Base-by-base conservation (phyloP, 164 flowering plant genomes). In the Liquidambar formosana region DNA sequence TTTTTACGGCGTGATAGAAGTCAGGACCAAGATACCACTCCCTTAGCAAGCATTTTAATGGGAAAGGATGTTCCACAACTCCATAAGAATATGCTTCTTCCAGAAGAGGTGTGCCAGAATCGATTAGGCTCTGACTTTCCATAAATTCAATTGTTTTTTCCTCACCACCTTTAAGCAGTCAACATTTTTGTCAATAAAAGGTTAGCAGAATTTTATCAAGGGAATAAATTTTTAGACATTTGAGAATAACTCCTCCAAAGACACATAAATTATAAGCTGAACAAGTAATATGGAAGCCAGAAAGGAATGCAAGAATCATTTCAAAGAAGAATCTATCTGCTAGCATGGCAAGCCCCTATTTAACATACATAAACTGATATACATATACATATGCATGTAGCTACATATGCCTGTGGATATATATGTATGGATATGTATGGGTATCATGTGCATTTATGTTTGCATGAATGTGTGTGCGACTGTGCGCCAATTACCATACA, bases 1-100 rank as follows among this genome's bases (percentile, higher is more conserved):
- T 83, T 80, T 96, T 96, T 63, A 96, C 99, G 63, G 97, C 91
- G 64, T 93, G 84, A 77, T 96, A 96, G 86, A 96, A 96, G 19
- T 88, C 89, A 44, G 90, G 73, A 73, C 99, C 99, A 78, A 96
- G 99, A 76, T 87, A 69, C 99, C 99, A 96, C 44, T 84, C 86
- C 73, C 77, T 79, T 18, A 93, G 51, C 64, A 83, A 81, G 77
- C 85, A 96, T 73, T 88, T 96, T 58, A 96, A 67, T n/a, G 99
- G 99, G 69, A 90, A 95, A 52, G 99, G 97, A 78, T 93, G 99
- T 65, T 89, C 88, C 21, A 96, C 94, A 77, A 85, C 85, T 71
- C 98, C 97, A 83, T 87, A 92, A 22, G 83, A 65, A 80, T 86
- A 91, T 63, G 91, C 75, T 44, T 73, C 91, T 67, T 93, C 96